These are phyloP conservation scores for Cercospora brassicicola DNA, from an alignment of 2,329 filamentous ascomycete species.

Conservation along the genomic window DNA sequence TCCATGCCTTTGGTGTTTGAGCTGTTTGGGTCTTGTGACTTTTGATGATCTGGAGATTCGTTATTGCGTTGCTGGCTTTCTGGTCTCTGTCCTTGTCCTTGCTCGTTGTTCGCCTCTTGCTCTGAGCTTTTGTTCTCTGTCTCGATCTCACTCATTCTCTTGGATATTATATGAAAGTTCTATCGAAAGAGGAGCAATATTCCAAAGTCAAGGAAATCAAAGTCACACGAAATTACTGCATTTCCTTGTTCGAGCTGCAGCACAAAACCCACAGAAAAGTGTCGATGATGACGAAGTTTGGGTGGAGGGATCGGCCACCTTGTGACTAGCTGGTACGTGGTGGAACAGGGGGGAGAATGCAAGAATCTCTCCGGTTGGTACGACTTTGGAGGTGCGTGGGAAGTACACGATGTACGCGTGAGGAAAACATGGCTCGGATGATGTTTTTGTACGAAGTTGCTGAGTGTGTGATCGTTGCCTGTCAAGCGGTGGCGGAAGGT, in stretches of 20 bases:
- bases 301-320: conserved; percentile 10
- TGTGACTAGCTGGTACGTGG: conserved; percentile 11
- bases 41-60: neutral
- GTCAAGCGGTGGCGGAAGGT: neutral
- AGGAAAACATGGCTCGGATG: neutral
- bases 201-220: neutral
- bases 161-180: too few species aligned
- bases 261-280: neutral
- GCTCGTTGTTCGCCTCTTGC: neutral
- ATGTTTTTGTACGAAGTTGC: neutral
- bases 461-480: neutral
- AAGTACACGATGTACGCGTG: neutral
- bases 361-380: neutral
- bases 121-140: neutral
- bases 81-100: neutral
- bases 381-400: neutral
- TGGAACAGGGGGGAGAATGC: neutral
- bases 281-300: conserved; percentile 7
- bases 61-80: neutral
- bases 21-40: neutral
- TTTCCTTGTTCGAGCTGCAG: neutral
- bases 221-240: neutral
- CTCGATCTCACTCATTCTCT: neutral
- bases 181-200: too few species aligned
- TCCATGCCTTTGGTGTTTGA: conserved; percentile 13